Evolutionary conservation across 2,329 filamentous ascomycete species (phyloP).

Genomic region (Sarocladium strictum): DNA sequence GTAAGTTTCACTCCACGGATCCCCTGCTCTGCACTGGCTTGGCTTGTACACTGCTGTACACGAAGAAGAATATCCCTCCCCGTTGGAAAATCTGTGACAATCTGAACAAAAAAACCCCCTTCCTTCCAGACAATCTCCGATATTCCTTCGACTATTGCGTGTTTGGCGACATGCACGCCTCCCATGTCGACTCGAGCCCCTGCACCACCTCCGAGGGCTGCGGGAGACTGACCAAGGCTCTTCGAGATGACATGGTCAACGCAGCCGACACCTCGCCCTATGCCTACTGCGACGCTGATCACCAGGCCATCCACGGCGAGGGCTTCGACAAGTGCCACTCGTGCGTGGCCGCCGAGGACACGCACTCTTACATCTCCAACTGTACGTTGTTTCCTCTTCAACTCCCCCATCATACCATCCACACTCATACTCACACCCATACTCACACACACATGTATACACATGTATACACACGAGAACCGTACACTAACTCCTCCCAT

Average conservation of each 20-base stretch:
- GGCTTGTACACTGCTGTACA: too few species aligned
- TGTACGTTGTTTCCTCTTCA: too few species aligned
- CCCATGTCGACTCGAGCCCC: conserved; percentile 36
- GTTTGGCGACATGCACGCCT: conserved; percentile 45
- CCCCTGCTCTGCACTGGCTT: too few species aligned
- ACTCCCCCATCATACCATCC: too few species aligned
- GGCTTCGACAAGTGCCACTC: conserved; percentile 34
- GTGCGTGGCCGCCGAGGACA: conserved; percentile 38
- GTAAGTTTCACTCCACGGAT: conserved; percentile 39
- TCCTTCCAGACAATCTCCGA: conserved; percentile 42
- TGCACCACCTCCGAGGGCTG: conserved; percentile 47
- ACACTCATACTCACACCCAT: too few species aligned
- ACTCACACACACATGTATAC: too few species aligned
- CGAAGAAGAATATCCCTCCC: too few species aligned
- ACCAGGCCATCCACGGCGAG: conserved; percentile 25
- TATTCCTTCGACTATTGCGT: conserved; percentile 47
- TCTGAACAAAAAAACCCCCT: background rate
- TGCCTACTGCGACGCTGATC: conserved; percentile 40
- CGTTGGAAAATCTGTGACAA: background rate
- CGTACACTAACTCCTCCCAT: too few species aligned
- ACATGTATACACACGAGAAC: too few species aligned
- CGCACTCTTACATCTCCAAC: conserved; percentile 41
- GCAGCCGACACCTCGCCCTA: conserved; percentile 30
- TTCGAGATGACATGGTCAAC: conserved; percentile 34
- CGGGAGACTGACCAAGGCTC: conserved; percentile 33